These are phyloP conservation scores for Lunularia cruciata DNA, from an alignment of 225 moss, liverwort and hornwort genomes.

Conservation along the genomic window DNA sequence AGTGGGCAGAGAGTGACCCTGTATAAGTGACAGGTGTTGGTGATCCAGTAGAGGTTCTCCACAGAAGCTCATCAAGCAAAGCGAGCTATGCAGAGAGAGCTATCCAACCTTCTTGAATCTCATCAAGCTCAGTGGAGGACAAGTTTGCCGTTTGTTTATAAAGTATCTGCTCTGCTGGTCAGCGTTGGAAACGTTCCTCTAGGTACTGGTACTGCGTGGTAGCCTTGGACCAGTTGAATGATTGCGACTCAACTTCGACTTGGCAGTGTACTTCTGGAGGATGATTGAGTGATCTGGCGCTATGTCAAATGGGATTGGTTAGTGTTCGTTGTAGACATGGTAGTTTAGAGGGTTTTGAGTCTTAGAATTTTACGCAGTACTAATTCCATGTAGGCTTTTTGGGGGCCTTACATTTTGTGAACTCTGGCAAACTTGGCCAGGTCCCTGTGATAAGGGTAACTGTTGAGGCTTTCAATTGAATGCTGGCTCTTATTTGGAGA, in stretches of 20 bases:
- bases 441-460: constrained; percentile 16
- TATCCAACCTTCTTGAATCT: constrained; percentile 18
- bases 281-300: constrained; percentile 28
- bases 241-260: constrained; percentile 24
- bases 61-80: constrained; percentile 21
- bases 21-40: constrained; percentile 30
- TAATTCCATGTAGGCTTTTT: constrained; percentile 42
- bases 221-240: constrained; percentile 28
- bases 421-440: constrained; percentile 23
- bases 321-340: constrained; percentile 29
- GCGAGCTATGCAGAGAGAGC: constrained; percentile 19
- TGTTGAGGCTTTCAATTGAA: constrained; percentile 27
- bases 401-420: constrained; percentile 30
- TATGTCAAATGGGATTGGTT: constrained; percentile 34
- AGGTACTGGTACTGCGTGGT: constrained; percentile 29
- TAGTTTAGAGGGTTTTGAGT: constrained; percentile 35
- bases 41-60: constrained; percentile 26
- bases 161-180: constrained; percentile 34
- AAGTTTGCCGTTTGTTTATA: constrained; percentile 35
- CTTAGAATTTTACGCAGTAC: constrained; percentile 35
- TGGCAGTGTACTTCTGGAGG: constrained; percentile 30
- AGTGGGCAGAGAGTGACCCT: constrained; percentile 24
- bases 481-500: constrained; percentile 22
- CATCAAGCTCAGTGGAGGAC: constrained; percentile 30
- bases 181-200: constrained; percentile 25